phyloP scores from a whole-genome alignment of 331 rosid species.

The Malus hybrid region DNA sequence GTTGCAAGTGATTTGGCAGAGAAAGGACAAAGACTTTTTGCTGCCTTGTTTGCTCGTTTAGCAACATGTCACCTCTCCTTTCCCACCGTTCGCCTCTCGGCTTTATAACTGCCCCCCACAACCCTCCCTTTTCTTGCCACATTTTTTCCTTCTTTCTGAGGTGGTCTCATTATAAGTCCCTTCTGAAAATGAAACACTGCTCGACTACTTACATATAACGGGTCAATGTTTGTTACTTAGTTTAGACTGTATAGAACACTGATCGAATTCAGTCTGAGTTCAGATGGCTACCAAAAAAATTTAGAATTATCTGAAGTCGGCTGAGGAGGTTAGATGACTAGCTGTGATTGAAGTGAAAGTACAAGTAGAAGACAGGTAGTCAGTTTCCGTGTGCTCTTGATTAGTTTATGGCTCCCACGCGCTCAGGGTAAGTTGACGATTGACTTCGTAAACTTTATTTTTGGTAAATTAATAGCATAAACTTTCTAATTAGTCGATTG shows the following conservation, averaged over 20 bases:
- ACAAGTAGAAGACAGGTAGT: background rate
- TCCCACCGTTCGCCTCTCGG: background rate
- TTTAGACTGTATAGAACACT: too few relatives aligned
- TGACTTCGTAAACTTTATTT: too few relatives aligned
- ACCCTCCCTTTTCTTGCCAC: background rate
- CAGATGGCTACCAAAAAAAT: too few relatives aligned
- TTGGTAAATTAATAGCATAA: too few relatives aligned
- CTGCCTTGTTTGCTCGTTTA: background rate
- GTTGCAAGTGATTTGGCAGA: background rate
- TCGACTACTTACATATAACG: too few relatives aligned
- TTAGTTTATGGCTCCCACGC: constrained; percentile 48
- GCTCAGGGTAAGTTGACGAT: background rate
- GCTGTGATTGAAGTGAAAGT: constrained; percentile 17
- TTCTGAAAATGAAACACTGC: too few relatives aligned
- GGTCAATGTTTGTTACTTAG: background rate
- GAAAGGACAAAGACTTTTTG: background rate
- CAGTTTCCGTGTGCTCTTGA: constrained; percentile 56
- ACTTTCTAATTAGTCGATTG: too few relatives aligned
- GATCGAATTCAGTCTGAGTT: too few relatives aligned
- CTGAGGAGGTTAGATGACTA: too few relatives aligned
- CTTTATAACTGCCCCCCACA: background rate
- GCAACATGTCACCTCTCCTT: background rate
- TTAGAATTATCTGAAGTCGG: too few relatives aligned
- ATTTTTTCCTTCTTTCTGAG: background rate
- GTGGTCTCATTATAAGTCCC: background rate